Evolutionary conservation across 2,329 filamentous ascomycete species (phyloP).

Genomic region (Ophiosphaerella korrae): DNA sequence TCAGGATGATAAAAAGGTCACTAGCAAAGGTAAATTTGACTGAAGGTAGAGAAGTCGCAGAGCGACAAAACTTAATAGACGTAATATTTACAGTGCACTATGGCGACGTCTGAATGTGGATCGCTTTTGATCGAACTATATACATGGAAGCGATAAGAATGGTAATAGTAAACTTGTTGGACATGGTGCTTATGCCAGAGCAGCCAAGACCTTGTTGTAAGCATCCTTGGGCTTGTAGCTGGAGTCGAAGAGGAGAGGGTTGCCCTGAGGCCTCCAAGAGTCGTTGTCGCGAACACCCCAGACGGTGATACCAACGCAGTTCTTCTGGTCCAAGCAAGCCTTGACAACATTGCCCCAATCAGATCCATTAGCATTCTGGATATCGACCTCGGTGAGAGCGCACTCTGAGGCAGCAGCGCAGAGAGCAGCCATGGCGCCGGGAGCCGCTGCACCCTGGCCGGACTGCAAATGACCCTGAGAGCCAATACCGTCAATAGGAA

Average conservation of each 20-base stretch:
- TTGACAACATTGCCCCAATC: conserved; percentile 64
- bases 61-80: too few relatives aligned
- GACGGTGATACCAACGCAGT: conserved; percentile 71
- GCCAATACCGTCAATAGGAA: conserved; percentile 68
- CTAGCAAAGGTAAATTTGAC: conserved; percentile 14
- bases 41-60: conserved; percentile 1
- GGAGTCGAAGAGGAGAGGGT: conserved; percentile 53
- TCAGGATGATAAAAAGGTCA: conserved; percentile 18
- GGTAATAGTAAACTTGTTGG: conserved; percentile 4
- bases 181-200: conserved; percentile 18
- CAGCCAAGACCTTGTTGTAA: conserved; percentile 41
- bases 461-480: conserved; percentile 55
- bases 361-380: conserved; percentile 60
- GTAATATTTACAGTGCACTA: not conserved
- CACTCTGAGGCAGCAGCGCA: conserved; percentile 63
- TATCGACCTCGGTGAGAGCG: conserved; percentile 72
- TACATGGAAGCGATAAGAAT: not conserved
- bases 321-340: conserved; percentile 64
- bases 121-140: conserved; percentile 5
- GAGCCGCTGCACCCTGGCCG: conserved; percentile 54
- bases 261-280: conserved; percentile 51
- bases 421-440: conserved; percentile 58
- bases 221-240: conserved; percentile 52
- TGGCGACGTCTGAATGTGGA: not conserved
- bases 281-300: conserved; percentile 60